phyloP scores from a whole-genome alignment of 495 filamentous ascomycete species.

The Podospora tetraspora region DNA sequence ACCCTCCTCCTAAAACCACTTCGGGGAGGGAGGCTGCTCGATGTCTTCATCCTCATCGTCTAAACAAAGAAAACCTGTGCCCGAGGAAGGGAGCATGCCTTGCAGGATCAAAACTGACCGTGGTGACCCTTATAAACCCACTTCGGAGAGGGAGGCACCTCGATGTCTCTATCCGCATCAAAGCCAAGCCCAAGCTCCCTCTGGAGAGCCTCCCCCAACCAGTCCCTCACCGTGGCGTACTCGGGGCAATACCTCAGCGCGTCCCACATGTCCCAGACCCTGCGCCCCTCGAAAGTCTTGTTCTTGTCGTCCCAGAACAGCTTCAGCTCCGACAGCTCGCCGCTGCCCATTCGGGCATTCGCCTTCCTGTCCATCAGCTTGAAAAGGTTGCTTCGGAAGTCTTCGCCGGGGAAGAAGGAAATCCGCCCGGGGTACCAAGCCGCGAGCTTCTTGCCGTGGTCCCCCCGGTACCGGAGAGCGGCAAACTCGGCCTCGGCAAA shows the following conservation, averaged over 20 bases:
- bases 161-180: too few relatives aligned
- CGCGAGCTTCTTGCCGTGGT: background rate
- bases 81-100: too few relatives aligned
- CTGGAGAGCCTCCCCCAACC: background rate
- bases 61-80: background rate
- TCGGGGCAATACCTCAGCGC: background rate
- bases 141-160: too few relatives aligned
- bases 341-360: too few relatives aligned
- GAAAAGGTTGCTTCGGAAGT: background rate
- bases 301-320: constrained; percentile 19
- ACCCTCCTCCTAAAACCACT: background rate
- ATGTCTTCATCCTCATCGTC: too few relatives aligned
- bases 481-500: constrained; percentile 1
- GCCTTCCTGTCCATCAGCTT: too few relatives aligned
- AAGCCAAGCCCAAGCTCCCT: too few relatives aligned
- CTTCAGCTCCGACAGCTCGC: too few relatives aligned
- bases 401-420: background rate
- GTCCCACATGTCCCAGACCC: background rate
- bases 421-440: constrained; percentile 10
- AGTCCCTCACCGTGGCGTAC: background rate
- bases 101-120: too few relatives aligned
- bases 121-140: background rate
- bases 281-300: constrained; percentile 29
- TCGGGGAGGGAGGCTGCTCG: too few relatives aligned
- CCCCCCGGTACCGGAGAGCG: background rate